Base-by-base conservation (phyloP, 225 moss, liverwort and hornwort species). In the Thuidium tamariscinum region DNA sequence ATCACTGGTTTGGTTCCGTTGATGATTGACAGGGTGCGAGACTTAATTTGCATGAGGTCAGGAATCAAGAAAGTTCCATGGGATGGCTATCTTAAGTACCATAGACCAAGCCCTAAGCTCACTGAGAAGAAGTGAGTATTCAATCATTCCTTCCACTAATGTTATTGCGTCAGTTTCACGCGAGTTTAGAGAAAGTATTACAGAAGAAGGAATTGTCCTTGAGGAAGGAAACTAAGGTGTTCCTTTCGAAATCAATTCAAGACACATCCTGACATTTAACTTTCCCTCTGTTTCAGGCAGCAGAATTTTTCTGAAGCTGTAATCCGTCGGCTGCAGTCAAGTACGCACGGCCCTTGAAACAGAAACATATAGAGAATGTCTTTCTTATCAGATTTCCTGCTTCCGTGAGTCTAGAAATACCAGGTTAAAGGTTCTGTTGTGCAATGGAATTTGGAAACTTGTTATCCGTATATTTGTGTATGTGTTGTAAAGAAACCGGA, bases 41-140 rank as follows among this genome's bases (percentile, higher is more conserved):
- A 90, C 26, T 83, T 95, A 83, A 95, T 98, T 90, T 96, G 96
- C 25, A 66, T 72, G 63, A 95, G 98, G 87, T 88, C 96, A 60
- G 98, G 98, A 84, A 95, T 94, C 23, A 98, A 98, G 83, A 98
- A 95, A 88, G 98, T 98, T 85, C 93, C 98, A 52, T 98, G 96
- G 98, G 98, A 98, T 93, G 98, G 98, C 78, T 98, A 98, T 82
- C 92, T 98, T 4, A 98, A 96, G 86, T 98, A 98, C 62, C 95
- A 96, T 82, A 90, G 96, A 85, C 98, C 98, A 83, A 96, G 95
- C 84, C 95, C 96, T 7, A 98, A 96, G 92, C 95, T 98, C 34
- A 98, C 98, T 48, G 98, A 98, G 88, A 96, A 95, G 89, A 98
- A 96, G 95, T 86, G 65, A 94, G 92, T 64, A 19, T 10, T 79